Base-by-base conservation (phyloP, 2,329 filamentous ascomycete genomes). In the Metarhizium humberi region DNA sequence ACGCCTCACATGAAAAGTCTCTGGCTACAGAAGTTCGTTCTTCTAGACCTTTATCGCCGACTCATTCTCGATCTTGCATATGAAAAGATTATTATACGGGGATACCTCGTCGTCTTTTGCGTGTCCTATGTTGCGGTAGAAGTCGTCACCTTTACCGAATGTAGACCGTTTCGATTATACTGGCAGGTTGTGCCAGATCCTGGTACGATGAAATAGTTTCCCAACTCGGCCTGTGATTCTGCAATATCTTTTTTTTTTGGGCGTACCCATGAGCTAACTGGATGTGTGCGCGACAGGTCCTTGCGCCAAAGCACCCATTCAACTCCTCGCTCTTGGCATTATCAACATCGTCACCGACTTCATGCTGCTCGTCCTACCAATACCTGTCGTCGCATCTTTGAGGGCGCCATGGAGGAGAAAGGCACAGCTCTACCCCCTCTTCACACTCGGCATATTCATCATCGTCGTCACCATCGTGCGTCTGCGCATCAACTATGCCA, bases 111-210 rank as follows among this genome's bases (percentile, higher is more conserved):
- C 13, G n/a, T 66, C 11, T 64, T 71, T 32, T 61, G 65, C 36
- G 55, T 55, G 10, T 67, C 67, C 3, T 70, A 69, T 50, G 54
- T 67, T 32, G 60, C 62, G 10, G 66, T 68, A 46, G 64, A 71
- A 46, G 63, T 70, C 42, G 59, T 62, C 8, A 69, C 66, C 3
- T 69, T 72, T 56, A 61, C 60, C 56, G 70, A 72, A 60, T 72
- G 70, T 57, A 57, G 72, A 13, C 78, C 79, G 3, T 76, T 81
- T 60, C 61, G 69, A 50, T 75, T 80, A 53, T 81, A 82, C 64
- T 83, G 78, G 78, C 78, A 81, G 62, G 75, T 82, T 53, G 61
- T 75, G 1, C 79, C 69, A 49, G 60, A 64, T 54, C 68, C 70
- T 52, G 70, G 69, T 63, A 64, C n/a, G 61, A 55, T 25, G 7